Conservation (phyloP, 2,329 filamentous ascomycete genomes). For the Alternaria panax region DNA sequence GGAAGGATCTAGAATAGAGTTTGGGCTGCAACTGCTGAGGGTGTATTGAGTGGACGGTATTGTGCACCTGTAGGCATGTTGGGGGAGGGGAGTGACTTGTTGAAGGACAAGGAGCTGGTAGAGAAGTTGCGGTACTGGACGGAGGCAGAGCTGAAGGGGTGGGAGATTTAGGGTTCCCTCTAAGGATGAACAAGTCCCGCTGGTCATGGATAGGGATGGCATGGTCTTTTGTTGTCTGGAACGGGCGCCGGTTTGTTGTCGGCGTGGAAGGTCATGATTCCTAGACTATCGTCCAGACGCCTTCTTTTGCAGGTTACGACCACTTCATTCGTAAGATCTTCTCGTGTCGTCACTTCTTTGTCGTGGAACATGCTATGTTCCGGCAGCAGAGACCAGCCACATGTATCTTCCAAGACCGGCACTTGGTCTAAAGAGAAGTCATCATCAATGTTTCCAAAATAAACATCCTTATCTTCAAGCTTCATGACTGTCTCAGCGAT, state of each 20-base stretch:
- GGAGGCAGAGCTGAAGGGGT: too few species aligned
- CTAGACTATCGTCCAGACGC: not conserved
- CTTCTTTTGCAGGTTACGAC: constrained; percentile 5
- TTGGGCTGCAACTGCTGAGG: not conserved
- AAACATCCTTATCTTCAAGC: constrained; percentile 1
- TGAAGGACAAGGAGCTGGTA: too few species aligned
- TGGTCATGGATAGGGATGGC: not conserved
- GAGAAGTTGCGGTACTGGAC: too few species aligned
- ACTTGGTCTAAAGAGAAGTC: not conserved
- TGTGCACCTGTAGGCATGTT: not conserved
- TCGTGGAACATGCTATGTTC: constrained; percentile 6
- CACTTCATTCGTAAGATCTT: not conserved
- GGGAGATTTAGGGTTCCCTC: too few species aligned
- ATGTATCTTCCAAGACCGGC: not conserved
- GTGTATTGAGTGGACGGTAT: not conserved
- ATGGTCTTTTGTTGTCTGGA: not conserved
- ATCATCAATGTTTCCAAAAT: not conserved
- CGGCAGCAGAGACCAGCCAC: not conserved
- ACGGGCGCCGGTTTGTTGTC: not conserved
- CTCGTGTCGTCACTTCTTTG: not conserved
- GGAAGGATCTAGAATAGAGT: not conserved
- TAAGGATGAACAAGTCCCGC: not conserved
- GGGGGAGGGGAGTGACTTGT: not conserved
- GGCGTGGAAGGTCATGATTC: not conserved
- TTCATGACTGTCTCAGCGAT: constrained; percentile 15